Percentiles rank a stretch among this genome's conserved stretches.
Conservation (phyloP, 768 basidiomycete species). For the Serendipita sp. region DNA sequence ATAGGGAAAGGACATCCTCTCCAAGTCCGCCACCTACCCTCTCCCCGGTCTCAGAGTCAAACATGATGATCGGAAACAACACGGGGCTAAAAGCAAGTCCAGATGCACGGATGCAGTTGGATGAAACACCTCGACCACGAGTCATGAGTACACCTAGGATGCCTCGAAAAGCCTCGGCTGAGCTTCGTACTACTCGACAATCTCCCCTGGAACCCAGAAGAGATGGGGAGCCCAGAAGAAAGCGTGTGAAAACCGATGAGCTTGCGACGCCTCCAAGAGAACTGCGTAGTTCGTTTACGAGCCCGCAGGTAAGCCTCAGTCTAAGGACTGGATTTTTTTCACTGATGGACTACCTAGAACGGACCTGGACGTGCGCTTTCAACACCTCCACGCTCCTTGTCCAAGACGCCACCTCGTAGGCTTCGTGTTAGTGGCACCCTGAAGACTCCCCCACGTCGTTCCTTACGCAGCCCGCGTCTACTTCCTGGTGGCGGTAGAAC, state of each 20-base stretch:
- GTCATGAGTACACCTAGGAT: slow-evolving; percentile 1
- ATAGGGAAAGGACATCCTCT: background rate
- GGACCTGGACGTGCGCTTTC: background rate
- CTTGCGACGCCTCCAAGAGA: background rate
- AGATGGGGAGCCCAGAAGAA: background rate
- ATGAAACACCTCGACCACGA: background rate
- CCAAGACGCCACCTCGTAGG: background rate
- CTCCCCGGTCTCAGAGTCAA: background rate
- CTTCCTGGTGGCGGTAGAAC: background rate
- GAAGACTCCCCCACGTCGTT: background rate
- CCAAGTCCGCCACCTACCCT: background rate
- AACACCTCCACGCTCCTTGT: background rate
- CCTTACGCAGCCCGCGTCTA: background rate
- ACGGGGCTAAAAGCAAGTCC: no score
- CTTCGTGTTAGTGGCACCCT: background rate
- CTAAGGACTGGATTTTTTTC: background rate
- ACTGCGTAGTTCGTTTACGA: background rate
- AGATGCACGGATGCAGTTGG: background rate
- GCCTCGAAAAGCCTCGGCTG: background rate
- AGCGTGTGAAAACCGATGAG: slow-evolving; percentile 2
- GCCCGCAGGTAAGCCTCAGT: background rate
- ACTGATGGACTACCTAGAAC: no score
- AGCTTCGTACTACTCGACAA: background rate
- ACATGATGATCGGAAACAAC: no score
- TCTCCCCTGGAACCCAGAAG: background rate